phyloP scores from a whole-genome alignment of 768 basidiomycete species.

The Boletus tomentosulus region DNA sequence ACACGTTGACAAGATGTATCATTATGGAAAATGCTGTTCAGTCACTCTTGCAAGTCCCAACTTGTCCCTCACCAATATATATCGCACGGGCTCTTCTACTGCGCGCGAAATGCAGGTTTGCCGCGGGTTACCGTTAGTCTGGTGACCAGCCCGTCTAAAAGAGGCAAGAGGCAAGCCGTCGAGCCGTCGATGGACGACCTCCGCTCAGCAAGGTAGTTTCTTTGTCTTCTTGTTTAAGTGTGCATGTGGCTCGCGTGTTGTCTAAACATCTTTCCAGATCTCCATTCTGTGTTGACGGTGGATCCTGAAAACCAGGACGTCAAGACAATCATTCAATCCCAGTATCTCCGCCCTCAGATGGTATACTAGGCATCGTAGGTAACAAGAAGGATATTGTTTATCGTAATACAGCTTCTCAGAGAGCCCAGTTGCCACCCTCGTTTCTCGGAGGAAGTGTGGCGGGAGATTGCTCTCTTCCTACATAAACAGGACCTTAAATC shows the following conservation, averaged over 20 bases:
- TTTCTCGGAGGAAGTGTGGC: slow-evolving; percentile 70
- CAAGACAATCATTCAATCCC: slow-evolving; percentile 53
- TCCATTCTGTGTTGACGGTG: slow-evolving; percentile 57
- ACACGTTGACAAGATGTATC: slow-evolving; percentile 35
- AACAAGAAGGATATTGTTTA: background rate
- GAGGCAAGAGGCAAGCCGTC: no score
- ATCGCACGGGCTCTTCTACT: slow-evolving; percentile 59
- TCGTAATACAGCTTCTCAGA: slow-evolving; percentile 22
- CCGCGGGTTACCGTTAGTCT: slow-evolving; percentile 43
- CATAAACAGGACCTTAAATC: slow-evolving; percentile 63
- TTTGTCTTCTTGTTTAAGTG: background rate
- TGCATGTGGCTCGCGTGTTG: background rate
- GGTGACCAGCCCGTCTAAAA: no score
- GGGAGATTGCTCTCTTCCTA: slow-evolving; percentile 59
- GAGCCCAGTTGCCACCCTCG: slow-evolving; percentile 45
- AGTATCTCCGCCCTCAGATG: slow-evolving; percentile 50
- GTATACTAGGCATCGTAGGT: slow-evolving; percentile 32
- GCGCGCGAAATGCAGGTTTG: slow-evolving; percentile 62
- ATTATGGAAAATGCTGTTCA: slow-evolving; percentile 73
- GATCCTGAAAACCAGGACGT: slow-evolving; percentile 73
- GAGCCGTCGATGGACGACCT: slow-evolving; percentile 24
- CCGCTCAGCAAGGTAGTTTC: slow-evolving; percentile 58
- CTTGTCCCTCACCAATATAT: slow-evolving; percentile 45
- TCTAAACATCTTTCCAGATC: slow-evolving; percentile 39
- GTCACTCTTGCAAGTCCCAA: slow-evolving; percentile 59